phyloP scores from a whole-genome alignment of 352 stramenopile genomes.

The Globisporangium megalacanthum region DNA sequence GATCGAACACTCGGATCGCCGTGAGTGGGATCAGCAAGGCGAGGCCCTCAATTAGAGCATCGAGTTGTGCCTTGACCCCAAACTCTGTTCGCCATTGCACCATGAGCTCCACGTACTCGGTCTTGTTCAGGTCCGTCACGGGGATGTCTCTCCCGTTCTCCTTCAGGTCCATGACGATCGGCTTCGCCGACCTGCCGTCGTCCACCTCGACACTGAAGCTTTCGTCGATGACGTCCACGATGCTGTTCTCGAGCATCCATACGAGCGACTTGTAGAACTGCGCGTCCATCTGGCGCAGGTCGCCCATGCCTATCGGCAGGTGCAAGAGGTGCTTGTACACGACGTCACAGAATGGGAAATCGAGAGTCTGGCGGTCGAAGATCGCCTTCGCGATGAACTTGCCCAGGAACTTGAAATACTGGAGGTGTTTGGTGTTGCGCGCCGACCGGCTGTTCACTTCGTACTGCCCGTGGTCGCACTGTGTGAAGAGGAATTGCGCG shows the following conservation, averaged over 20 bases:
- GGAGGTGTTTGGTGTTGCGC: slow-evolving; percentile 22
- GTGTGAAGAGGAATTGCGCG: slow-evolving; percentile 38
- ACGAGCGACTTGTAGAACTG: slow-evolving; percentile 75
- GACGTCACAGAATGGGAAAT: slow-evolving; percentile 69
- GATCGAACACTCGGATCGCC: slow-evolving; percentile 26
- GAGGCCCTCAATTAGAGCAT: slow-evolving; percentile 50
- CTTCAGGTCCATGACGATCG: slow-evolving; percentile 41
- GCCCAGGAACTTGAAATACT: slow-evolving; percentile 63
- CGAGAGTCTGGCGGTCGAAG: slow-evolving; percentile 79
- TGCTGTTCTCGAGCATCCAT: slow-evolving; percentile 87
- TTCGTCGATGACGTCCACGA: slow-evolving; percentile 74
- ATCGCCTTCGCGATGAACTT: slow-evolving; percentile 84
- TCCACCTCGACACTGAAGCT: slow-evolving; percentile 78
- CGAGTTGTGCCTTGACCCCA: slow-evolving; percentile 46
- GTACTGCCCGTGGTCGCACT: slow-evolving; percentile 43
- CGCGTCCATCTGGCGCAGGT: slow-evolving; percentile 70
- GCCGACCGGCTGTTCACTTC: slow-evolving; percentile 39
- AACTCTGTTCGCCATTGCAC: slow-evolving; percentile 59
- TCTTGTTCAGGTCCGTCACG: slow-evolving; percentile 75
- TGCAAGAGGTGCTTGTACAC: slow-evolving; percentile 72
- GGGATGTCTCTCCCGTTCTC: slow-evolving; percentile 57
- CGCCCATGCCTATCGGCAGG: slow-evolving; percentile 32
- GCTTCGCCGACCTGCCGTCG: slow-evolving; percentile 12
- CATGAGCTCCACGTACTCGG: slow-evolving; percentile 62
- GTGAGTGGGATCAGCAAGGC: slow-evolving; percentile 34